Percentiles rank a stretch among this genome's conserved stretches.
phyloP scores from a whole-genome alignment of 352 stramenopile genomes.

The Globisporangium rhizosaccharum region DNA sequence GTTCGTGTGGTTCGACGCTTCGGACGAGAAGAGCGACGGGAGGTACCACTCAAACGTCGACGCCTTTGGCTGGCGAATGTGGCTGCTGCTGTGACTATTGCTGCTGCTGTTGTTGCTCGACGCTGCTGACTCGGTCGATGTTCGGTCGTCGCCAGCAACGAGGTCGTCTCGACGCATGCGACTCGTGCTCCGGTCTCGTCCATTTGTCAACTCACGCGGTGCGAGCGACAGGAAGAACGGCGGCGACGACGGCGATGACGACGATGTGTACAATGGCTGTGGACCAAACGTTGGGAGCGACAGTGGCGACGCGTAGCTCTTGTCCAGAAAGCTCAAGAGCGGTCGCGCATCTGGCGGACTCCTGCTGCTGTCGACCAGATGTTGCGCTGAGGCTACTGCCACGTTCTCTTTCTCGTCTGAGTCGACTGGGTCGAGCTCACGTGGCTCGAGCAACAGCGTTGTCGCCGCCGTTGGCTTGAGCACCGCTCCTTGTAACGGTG shows the following conservation, averaged over 20 bases:
- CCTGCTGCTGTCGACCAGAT: conserved; percentile 7
- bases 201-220: conserved; percentile 15
- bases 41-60: conserved; percentile 71
- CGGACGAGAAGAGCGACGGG: conserved; percentile 67
- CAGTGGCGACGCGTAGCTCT: conserved; percentile 24
- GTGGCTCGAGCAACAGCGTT: background rate
- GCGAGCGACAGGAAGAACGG: conserved; percentile 57
- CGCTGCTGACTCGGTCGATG: conserved; percentile 10
- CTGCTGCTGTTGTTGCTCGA: conserved; percentile 1
- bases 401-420: background rate
- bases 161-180: conserved; percentile 11
- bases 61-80: conserved; percentile 9
- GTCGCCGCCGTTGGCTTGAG: background rate
- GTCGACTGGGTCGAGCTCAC: background rate
- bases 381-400: background rate
- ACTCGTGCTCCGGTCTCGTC: background rate
- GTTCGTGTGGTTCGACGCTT: conserved; percentile 48
- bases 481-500: background rate
- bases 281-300: conserved; percentile 34
- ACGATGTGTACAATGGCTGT: conserved; percentile 38
- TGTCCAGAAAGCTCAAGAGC: conserved; percentile 34
- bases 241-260: conserved; percentile 13
- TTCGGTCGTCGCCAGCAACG: conserved; percentile 15
- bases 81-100: background rate
- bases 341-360: conserved; percentile 21